Evolutionary conservation across 805 yeast genomes (phyloP).

Genomic region (Zygotorulaspora sp.): DNA sequence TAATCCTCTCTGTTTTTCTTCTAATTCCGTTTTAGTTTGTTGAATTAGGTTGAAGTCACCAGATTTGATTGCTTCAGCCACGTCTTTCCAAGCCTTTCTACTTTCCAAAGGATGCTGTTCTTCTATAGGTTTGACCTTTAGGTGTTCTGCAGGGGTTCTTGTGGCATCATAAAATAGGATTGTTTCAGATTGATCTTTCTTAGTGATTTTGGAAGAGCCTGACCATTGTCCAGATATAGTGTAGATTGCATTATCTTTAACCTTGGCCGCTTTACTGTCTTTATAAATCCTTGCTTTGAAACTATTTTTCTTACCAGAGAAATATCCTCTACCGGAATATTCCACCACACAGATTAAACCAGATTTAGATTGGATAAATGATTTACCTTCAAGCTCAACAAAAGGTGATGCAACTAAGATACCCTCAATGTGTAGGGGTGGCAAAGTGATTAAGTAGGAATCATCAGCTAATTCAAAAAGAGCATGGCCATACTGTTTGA

Average conservation of each 20-base stretch:
- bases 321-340: conserved; percentile 89
- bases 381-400: conserved; percentile 86
- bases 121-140: conserved; percentile 74
- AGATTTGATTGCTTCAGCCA: conserved; percentile 76
- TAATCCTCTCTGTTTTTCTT: conserved; percentile 77
- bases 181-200: conserved; percentile 38
- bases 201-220: conserved; percentile 58
- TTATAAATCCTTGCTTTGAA: conserved; percentile 79
- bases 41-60: conserved; percentile 76
- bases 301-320: conserved; percentile 89
- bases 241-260: conserved; percentile 60
- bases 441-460: conserved; percentile 75
- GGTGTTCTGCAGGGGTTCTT: conserved; percentile 46
- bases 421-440: conserved; percentile 94
- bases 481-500: conserved; percentile 92
- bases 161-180: conserved; percentile 62
- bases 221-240: conserved; percentile 94
- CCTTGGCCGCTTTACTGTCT: conserved; percentile 46
- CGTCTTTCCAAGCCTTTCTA: conserved; percentile 84
- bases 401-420: conserved; percentile 85
- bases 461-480: conserved; percentile 63
- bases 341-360: conserved; percentile 74
- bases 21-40: conserved; percentile 70
- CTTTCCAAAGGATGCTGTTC: conserved; percentile 78
- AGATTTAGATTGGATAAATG: conserved; percentile 75